These are phyloP conservation scores for Marvania coccoides DNA, from an alignment of 139 green algal species.

Conservation along the genomic window DNA sequence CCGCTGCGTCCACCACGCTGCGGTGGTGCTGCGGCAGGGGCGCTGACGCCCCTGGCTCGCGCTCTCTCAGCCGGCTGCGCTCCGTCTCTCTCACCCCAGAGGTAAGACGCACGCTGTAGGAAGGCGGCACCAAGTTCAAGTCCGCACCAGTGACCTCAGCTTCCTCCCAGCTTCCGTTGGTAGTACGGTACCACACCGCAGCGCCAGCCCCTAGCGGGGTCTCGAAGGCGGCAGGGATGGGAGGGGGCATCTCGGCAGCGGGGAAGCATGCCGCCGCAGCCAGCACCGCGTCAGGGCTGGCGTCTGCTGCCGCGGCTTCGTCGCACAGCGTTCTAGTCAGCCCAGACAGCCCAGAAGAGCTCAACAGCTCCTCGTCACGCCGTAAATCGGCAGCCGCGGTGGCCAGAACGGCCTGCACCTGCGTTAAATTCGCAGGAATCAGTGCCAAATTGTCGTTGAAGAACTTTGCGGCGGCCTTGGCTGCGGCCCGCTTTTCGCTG, in stretches of 20 bases:
- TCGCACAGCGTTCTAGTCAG: constrained; percentile 11
- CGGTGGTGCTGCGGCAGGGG: no score
- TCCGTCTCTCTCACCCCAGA: constrained; percentile 4
- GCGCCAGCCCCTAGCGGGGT: background rate
- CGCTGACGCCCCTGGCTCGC: no score
- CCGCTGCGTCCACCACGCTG: no score
- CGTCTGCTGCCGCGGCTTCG: background rate
- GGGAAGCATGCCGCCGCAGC: constrained; percentile 16
- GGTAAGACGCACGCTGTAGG: constrained; percentile 3
- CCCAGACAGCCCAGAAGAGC: constrained; percentile 1
- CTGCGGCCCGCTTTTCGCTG: no score
- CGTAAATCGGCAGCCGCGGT: constrained; percentile 4
- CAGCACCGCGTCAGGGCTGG: background rate
- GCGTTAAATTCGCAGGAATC: no score
- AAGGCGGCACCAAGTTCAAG: constrained; percentile 1
- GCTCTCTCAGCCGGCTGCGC: background rate
- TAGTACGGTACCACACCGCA: constrained; percentile 12
- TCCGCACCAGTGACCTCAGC: constrained; percentile 14
- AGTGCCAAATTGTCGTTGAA: no score
- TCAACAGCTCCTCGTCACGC: background rate
- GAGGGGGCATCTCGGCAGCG: background rate
- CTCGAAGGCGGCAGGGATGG: background rate
- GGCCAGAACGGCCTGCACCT: constrained; percentile 3
- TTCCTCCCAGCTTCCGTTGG: constrained; percentile 8
- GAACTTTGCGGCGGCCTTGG: no score